Percentiles rank a stretch among this genome's conserved stretches.
Evolutionary conservation across 257 asterid species (phyloP).

Genomic region (Apocynum venetum): DNA sequence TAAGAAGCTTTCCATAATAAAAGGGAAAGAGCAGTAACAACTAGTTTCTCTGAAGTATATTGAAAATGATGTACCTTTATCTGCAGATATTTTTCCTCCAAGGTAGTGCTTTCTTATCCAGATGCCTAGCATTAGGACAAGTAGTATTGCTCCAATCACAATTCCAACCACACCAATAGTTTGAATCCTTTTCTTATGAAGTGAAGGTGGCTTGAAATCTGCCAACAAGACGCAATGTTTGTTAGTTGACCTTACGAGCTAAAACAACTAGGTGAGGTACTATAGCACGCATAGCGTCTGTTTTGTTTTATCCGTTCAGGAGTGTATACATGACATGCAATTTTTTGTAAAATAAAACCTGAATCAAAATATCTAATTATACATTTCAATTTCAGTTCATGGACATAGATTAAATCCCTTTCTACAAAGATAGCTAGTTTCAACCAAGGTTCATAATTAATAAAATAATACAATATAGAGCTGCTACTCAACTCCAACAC

Average conservation of each 20-base stretch:
- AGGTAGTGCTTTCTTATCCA: constrained; percentile 40
- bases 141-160: constrained; percentile 45
- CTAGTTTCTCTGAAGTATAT: background rate
- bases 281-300: background rate
- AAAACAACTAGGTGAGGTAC: background rate
- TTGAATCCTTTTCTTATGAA: constrained; percentile 32
- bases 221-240: constrained; percentile 17
- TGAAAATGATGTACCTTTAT: constrained; percentile 44
- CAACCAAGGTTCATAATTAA: background rate
- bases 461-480: background rate
- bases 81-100: constrained; percentile 44
- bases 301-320: background rate
- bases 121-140: constrained; percentile 40
- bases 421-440: background rate
- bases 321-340: background rate
- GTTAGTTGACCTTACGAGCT: background rate
- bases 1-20: background rate
- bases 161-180: constrained; percentile 37
- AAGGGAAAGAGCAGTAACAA: background rate
- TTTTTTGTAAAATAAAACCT: too few species aligned
- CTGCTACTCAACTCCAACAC: background rate
- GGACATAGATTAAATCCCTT: background rate
- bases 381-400: background rate
- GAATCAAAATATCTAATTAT: too few species aligned
- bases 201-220: constrained; percentile 75